A percentile compares a stretch with the other conserved stretches of the same genome.
Evolutionary conservation across 2,329 filamentous ascomycete species (phyloP).

Genomic region (Aspergillus calidoustus): DNA sequence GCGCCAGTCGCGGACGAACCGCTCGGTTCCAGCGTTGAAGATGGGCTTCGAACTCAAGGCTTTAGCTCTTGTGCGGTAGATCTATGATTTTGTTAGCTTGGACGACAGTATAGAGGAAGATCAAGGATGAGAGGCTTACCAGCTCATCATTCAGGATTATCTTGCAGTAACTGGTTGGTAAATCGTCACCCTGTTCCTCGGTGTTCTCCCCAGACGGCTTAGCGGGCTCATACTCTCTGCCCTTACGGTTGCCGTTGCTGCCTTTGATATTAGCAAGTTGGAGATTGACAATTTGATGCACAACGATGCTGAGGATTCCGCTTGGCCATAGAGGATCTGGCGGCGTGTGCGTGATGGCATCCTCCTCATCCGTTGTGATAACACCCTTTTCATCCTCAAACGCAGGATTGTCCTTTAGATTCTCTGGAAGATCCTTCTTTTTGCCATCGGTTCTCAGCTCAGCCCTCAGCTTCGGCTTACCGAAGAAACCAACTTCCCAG

Average conservation of each 20-base stretch:
- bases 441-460: conserved; percentile 86
- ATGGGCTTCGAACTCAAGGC: conserved; percentile 93
- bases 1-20: conserved; percentile 91
- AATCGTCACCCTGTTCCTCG: conserved; percentile 76
- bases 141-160: conserved; percentile 88
- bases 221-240: conserved; percentile 86
- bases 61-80: conserved; percentile 94
- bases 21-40: conserved; percentile 94
- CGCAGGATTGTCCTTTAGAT: conserved; percentile 73
- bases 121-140: conserved; percentile 43
- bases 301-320: conserved; percentile 80
- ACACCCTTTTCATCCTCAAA: conserved; percentile 88
- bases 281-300: conserved; percentile 94
- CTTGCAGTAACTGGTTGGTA: conserved; percentile 93
- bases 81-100: conserved; percentile 39
- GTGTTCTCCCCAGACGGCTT: conserved; percentile 82
- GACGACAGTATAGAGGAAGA: not conserved
- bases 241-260: conserved; percentile 77
- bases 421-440: conserved; percentile 74
- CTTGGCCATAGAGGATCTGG: conserved; percentile 97
- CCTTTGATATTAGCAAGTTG: conserved; percentile 92
- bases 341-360: conserved; percentile 85
- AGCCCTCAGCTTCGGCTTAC: conserved; percentile 84
- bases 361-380: conserved; percentile 73
- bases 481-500: conserved; percentile 96